Percentiles rank a stretch among this genome's conserved stretches.
Evolutionary conservation across 495 filamentous ascomycete species (phyloP).

Genomic region (Penicillium maclennaniae): DNA sequence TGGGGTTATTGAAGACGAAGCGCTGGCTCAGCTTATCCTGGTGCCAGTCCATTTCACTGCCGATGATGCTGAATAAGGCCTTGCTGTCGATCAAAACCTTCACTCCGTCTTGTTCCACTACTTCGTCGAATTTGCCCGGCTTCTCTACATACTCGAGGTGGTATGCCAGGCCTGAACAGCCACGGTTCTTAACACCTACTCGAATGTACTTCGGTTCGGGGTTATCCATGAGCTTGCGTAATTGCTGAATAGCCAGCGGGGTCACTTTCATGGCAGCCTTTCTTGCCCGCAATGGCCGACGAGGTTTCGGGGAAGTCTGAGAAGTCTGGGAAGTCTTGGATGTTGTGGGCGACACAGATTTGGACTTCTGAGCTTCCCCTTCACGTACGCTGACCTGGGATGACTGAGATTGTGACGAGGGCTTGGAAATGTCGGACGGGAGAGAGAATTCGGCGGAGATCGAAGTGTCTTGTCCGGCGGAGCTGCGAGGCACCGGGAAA

Average conservation of each 20-base stretch:
- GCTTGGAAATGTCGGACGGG: conserved; percentile 20
- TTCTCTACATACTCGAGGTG: conserved; percentile 94
- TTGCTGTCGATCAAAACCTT: conserved; percentile 96
- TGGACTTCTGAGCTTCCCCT: conserved; percentile 60
- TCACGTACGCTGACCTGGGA: conserved; percentile 49
- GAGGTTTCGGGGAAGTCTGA: conserved; percentile 42
- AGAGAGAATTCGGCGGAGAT: conserved; percentile 52
- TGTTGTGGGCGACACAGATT: conserved; percentile 30
- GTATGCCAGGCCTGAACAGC: conserved; percentile 96
- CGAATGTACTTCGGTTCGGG: conserved; percentile 89
- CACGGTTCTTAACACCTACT: conserved; percentile 88
- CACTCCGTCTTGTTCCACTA: conserved; percentile 93
- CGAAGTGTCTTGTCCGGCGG: conserved; percentile 62
- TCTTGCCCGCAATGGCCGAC: conserved; percentile 69
- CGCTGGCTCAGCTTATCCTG: conserved; percentile 86
- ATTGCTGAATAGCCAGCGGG: conserved; percentile 67
- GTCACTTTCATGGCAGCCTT: conserved; percentile 92
- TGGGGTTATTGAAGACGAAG: conserved; percentile 95
- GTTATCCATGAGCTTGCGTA: conserved; percentile 68
- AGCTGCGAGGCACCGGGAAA: conserved; percentile 64
- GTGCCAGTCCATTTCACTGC: conserved; percentile 98
- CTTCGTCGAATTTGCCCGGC: conserved; percentile 80
- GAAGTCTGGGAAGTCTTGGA: conserved; percentile 32
- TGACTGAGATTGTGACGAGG: conserved; percentile 16
- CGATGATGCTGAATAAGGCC: conserved; percentile 95